Conservation (phyloP, 1,284 basidiomycete genomes). For the Uromyces viciae-fabae region DNA sequence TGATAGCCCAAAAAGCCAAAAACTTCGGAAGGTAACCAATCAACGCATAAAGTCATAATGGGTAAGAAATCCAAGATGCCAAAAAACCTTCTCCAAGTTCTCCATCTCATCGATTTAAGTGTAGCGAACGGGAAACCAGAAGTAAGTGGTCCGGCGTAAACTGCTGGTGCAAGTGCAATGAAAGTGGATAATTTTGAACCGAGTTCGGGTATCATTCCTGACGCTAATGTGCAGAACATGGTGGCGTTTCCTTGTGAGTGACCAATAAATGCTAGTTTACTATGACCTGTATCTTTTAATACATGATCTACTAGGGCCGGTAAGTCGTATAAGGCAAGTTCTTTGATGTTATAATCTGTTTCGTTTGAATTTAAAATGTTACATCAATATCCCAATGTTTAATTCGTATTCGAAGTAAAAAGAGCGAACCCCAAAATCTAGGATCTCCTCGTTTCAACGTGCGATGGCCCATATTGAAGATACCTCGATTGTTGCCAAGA, state of each 20-base stretch:
- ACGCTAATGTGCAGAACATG: slow-evolving; percentile 54
- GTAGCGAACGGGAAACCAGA: slow-evolving; percentile 62
- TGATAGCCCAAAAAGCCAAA: slow-evolving; percentile 57
- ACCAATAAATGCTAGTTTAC: slow-evolving; percentile 59
- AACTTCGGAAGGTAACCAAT: slow-evolving; percentile 56
- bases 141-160: slow-evolving; percentile 63
- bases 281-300: slow-evolving; percentile 59
- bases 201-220: slow-evolving; percentile 62
- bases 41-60: slow-evolving; percentile 62
- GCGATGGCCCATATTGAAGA: slow-evolving; percentile 64
- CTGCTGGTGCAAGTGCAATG: slow-evolving; percentile 64
- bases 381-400: too few relatives aligned
- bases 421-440: slow-evolving; percentile 61
- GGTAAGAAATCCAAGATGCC: slow-evolving; percentile 65
- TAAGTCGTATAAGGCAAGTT: slow-evolving; percentile 64
- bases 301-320: slow-evolving; percentile 64
- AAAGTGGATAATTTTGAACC: slow-evolving; percentile 62
- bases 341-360: slow-evolving; percentile 65
- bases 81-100: slow-evolving; percentile 62
- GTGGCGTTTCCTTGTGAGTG: slow-evolving; percentile 57
- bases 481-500: slow-evolving; percentile 63
- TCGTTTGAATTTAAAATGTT: too few relatives aligned
- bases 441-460: slow-evolving; percentile 60
- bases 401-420: too few relatives aligned
- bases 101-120: slow-evolving; percentile 61